Percentiles rank a stretch among this genome's conserved stretches.
These are phyloP conservation scores for Funneliformis mosseae DNA, from an alignment of 192 early-diverging fungal genomes.

Conservation along the genomic window DNA sequence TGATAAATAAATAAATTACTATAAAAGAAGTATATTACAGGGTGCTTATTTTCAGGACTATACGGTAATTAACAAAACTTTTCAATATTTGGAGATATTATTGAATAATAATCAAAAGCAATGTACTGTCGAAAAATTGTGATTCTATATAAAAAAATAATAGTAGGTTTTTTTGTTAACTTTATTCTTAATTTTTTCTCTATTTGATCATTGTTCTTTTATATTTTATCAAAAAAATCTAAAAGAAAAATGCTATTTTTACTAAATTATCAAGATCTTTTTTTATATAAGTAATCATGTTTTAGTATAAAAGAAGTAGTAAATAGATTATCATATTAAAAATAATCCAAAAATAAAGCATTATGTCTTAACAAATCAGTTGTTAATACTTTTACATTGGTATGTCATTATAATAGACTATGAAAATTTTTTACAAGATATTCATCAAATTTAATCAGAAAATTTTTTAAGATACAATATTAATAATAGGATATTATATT, in stretches of 20 bases:
- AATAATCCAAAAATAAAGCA: constrained; percentile 12
- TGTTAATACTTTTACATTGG: constrained; percentile 6
- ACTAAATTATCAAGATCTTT: constrained; percentile 16
- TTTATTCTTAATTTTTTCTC: constrained; percentile 1
- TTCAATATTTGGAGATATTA: not conserved
- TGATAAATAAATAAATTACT: no score
- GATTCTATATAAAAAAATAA: not conserved
- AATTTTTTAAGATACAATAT: not conserved
- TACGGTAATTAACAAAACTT: constrained; percentile 19
- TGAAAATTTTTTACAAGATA: constrained; percentile 8
- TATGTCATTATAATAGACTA: not conserved
- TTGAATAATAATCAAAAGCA: not conserved
- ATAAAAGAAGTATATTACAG: no score
- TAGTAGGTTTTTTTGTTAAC: not conserved
- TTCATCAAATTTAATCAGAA: constrained; percentile 2
- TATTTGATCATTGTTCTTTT: not conserved
- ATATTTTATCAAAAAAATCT: constrained; percentile 17
- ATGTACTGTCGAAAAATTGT: not conserved
- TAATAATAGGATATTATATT: constrained; percentile 1
- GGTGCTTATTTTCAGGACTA: no score
- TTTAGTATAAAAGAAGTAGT: not conserved
- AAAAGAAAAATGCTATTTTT: not conserved
- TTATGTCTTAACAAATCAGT: not conserved
- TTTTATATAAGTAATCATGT: constrained; percentile 7
- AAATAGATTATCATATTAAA: not conserved